Conservation (phyloP, 768 basidiomycete genomes). For the Gloeostereum incarnatum region DNA sequence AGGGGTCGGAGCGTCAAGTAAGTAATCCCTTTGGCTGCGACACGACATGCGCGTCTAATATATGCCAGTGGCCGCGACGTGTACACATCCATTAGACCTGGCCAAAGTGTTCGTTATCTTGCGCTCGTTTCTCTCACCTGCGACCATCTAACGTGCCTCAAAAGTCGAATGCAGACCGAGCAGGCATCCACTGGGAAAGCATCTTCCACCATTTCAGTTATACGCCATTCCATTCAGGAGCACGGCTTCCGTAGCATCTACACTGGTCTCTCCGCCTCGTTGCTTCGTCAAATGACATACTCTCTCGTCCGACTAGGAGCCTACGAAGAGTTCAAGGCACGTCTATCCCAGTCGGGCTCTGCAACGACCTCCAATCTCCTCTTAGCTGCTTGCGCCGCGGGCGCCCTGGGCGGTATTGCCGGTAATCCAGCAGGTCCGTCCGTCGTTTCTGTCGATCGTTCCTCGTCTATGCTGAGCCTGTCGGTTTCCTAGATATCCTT, state of each 20-base stretch:
- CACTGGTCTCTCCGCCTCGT: conserved; percentile 73
- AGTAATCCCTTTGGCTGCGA: conserved; percentile 12
- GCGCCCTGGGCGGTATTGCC: conserved; percentile 73
- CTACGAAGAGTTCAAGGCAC: conserved; percentile 69
- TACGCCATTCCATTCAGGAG: conserved; percentile 54
- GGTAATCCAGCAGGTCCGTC: conserved; percentile 73
- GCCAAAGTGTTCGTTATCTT: conserved; percentile 63
- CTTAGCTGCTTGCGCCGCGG: conserved; percentile 60
- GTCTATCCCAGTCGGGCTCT: conserved; percentile 37
- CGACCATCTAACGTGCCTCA: neutral
- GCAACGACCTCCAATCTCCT: conserved; percentile 50
- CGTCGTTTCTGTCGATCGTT: conserved; percentile 2
- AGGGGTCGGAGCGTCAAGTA: conserved; percentile 61
- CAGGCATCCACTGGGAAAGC: conserved; percentile 32
- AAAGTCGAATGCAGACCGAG: conserved; percentile 80
- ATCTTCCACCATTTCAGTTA: conserved; percentile 56
- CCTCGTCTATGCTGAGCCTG: conserved; percentile 1
- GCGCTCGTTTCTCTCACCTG: conserved; percentile 1
- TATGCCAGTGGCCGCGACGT: conserved; percentile 62
- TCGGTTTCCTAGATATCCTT: conserved; percentile 44
- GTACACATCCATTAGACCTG: conserved; percentile 77
- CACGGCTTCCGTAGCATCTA: conserved; percentile 71
- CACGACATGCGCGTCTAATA: conserved; percentile 3
- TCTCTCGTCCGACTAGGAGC: conserved; percentile 77
- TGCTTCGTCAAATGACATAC: conserved; percentile 88